A percentile compares a stretch with the other conserved stretches of the same genome.
Evolutionary conservation across 176 grass and related monocot species (phyloP).

Genomic region (Aechmea fasciata): DNA sequence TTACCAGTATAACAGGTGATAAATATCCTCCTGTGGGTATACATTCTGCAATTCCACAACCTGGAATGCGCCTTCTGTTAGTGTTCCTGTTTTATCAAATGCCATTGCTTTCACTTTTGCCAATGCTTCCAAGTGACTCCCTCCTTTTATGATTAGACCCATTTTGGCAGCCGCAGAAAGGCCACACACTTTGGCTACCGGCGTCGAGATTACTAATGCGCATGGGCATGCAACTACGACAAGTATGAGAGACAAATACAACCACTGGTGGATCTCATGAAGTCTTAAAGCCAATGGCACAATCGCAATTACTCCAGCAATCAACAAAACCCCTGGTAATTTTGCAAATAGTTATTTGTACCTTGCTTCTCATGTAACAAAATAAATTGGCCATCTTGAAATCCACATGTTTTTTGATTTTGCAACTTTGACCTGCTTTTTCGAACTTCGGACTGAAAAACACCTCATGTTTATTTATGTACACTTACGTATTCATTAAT

Average conservation of each 20-base stretch:
- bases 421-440: too few relatives aligned
- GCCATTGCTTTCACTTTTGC: slow-evolving; percentile 32
- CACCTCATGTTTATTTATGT: too few relatives aligned
- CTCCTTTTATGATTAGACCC: slow-evolving; percentile 68
- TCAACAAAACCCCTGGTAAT: slow-evolving; percentile 26
- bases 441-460: too few relatives aligned
- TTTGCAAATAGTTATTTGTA: too few relatives aligned
- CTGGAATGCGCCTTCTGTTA: slow-evolving; percentile 58
- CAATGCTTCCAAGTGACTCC: slow-evolving; percentile 53
- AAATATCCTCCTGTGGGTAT: slow-evolving; percentile 13
- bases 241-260: slow-evolving; percentile 41
- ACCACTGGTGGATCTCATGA: slow-evolving; percentile 22
- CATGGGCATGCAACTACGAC: slow-evolving; percentile 80
- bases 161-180: slow-evolving; percentile 52
- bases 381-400: too few relatives aligned
- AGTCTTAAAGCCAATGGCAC: slow-evolving; percentile 28
- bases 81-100: slow-evolving; percentile 75
- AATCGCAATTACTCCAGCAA: slow-evolving; percentile 25
- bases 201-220: slow-evolving; percentile 62
- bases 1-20: slow-evolving; percentile 55
- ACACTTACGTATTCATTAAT: too few relatives aligned
- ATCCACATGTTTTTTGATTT: too few relatives aligned
- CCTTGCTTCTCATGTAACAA: too few relatives aligned
- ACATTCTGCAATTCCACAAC: slow-evolving; percentile 33
- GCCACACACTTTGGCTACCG: slow-evolving; percentile 57